These are phyloP conservation scores for Gymnopus androsaceus DNA, from an alignment of 1,284 basidiomycete genomes.

Conservation along the genomic window DNA sequence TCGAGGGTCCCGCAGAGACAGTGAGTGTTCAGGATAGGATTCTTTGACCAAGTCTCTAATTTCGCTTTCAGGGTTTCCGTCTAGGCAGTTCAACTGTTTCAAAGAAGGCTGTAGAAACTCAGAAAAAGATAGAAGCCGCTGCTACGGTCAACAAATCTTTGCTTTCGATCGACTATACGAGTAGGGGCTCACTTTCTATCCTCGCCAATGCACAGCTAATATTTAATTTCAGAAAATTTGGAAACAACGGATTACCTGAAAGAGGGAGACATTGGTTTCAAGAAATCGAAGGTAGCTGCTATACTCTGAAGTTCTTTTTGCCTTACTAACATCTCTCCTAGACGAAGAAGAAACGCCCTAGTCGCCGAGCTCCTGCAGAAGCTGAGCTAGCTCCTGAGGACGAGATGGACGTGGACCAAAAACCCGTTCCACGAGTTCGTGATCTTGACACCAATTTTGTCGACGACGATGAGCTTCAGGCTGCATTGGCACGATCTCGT, in stretches of 20 bases:
- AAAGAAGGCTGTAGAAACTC: slow-evolving; percentile 38
- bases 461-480: slow-evolving; percentile 98
- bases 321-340: slow-evolving; percentile 37
- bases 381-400: slow-evolving; percentile 55
- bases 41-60: slow-evolving; percentile 11
- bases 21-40: slow-evolving; percentile 41
- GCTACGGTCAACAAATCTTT: slow-evolving; percentile 77
- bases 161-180: slow-evolving; percentile 88
- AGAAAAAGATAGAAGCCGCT: slow-evolving; percentile 58
- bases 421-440: slow-evolving; percentile 59
- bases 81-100: slow-evolving; percentile 60
- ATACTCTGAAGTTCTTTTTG: not conserved
- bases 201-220: not conserved
- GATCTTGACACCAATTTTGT: slow-evolving; percentile 88
- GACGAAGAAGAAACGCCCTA: slow-evolving; percentile 90
- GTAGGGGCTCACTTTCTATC: slow-evolving; percentile 47
- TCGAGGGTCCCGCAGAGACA: slow-evolving; percentile 67
- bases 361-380: slow-evolving; percentile 67
- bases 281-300: slow-evolving; percentile 78
- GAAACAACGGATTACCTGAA: slow-evolving; percentile 87
- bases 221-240: slow-evolving; percentile 69
- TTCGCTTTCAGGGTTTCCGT: slow-evolving; percentile 68
- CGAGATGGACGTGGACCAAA: slow-evolving; percentile 80
- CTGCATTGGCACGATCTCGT: slow-evolving; percentile 84
- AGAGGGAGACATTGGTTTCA: slow-evolving; percentile 92